These are phyloP conservation scores for Herpetospermum pedunculosum DNA, from an alignment of 306 rosid genomes.

Conservation along the genomic window DNA sequence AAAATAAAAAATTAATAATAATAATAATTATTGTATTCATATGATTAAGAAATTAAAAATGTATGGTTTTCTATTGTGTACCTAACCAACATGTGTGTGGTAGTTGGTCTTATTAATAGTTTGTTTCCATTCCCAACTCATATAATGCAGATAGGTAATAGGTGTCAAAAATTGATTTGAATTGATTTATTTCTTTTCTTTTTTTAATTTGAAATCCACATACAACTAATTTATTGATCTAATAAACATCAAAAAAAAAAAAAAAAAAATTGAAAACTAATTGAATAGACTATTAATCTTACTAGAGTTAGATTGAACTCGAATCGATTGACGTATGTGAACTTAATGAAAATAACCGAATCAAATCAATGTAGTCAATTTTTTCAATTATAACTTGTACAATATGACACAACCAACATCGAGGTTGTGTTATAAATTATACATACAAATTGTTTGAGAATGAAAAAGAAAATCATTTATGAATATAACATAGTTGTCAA, in stretches of 20 bases:
- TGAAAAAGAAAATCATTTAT: neutral
- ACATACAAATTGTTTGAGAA: neutral
- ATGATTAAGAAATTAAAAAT: no score
- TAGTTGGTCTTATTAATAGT: neutral
- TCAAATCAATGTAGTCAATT: neutral
- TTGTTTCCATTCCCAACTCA: neutral
- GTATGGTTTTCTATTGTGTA: neutral
- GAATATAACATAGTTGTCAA: neutral
- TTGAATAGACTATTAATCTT: neutral
- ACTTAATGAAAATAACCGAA: neutral
- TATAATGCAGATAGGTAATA: neutral
- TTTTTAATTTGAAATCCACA: neutral
- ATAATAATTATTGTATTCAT: no score
- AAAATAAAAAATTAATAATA: no score
- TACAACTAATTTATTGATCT: neutral
- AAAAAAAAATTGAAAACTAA: neutral
- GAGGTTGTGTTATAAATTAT: neutral
- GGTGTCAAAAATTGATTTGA: neutral
- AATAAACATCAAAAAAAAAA: neutral
- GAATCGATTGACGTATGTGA: neutral
- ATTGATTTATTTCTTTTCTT: neutral
- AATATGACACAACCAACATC: neutral
- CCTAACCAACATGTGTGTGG: neutral
- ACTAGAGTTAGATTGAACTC: neutral
- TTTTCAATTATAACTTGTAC: neutral